Evolutionary conservation across 2,329 filamentous ascomycete genomes (phyloP), one percentile per base, ranked within the genome.

Genomic region (Clonostachys rhizophaga): DNA sequence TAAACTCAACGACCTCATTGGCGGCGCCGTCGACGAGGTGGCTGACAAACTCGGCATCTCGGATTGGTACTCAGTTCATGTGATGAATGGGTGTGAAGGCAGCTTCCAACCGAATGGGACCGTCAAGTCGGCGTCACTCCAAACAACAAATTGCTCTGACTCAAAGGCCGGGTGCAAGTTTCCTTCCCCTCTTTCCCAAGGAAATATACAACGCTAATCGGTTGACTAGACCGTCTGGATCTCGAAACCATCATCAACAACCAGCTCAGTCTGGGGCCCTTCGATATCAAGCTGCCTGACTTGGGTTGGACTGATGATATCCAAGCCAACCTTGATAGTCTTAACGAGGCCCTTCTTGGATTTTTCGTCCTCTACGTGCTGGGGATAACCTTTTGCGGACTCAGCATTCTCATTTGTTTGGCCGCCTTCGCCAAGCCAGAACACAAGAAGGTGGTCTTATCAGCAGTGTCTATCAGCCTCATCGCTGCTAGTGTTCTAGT

Each of bases 11-110:
- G 60, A 70, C 34, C 55, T 74, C 35, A 60, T 62, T 6, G 64
- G 68, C 47, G 61, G 68, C 10, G 50, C 70, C 37, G 67, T 66
- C 35, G 71, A 69, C 48, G 53, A 69, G 45, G 44, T 75, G 40
- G 62, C 66, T 43, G 61, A 66, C 14, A 61, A 65, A 16, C 59
- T 77, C 30, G 72, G 74, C 20, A 68, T 78, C 48, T 66, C 68
- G 2, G 63, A 77, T 50, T 78, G 74, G 74, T 78, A 77, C 54
- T 76, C 72, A n/a, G 50, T 78, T 30, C 74, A 78, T 52, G 53
- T 78, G 53, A 71, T 74, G 70, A 65, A 67, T 36, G 58, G 63
- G 5, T 78, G 74, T 57, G 61, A 75, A 54, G 74, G 74, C 42
- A 53, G 65, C 52, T 78, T 67, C 50, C 62, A 64, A 40, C 71